phyloP scores from a whole-genome alignment of 192 early-diverging fungal genomes.

The Coemansia erecta region DNA sequence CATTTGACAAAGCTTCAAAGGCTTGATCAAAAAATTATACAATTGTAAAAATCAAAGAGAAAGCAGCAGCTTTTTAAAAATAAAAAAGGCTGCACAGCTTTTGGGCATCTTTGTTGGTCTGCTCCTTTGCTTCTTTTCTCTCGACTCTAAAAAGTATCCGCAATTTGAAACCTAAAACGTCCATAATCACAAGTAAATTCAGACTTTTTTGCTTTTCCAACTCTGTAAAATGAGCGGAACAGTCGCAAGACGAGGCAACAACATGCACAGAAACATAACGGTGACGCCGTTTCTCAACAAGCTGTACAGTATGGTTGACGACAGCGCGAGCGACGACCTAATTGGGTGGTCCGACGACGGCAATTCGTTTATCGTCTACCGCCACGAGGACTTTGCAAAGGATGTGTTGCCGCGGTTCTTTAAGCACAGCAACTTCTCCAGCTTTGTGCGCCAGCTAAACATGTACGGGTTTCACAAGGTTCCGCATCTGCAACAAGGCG shows the following conservation, averaged over 20 bases:
- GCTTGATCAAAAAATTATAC: neutral
- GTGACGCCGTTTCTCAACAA: conserved; percentile 94
- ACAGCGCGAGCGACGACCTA: conserved; percentile 74
- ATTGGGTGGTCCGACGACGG: conserved; percentile 91
- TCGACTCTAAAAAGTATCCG: too few relatives aligned
- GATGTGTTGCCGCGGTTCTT: conserved; percentile 82
- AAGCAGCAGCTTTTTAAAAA: too few relatives aligned
- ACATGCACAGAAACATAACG: conserved; percentile 45
- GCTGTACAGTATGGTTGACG: conserved; percentile 93
- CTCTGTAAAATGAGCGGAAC: conserved; percentile 18
- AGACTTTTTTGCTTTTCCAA: neutral
- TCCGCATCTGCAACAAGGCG: conserved; percentile 90
- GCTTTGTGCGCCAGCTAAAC: conserved; percentile 90
- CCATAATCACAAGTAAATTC: neutral
- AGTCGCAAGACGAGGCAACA: conserved; percentile 32
- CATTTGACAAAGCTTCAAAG: too few relatives aligned
- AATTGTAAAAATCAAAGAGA: too few relatives aligned
- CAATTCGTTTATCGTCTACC: conserved; percentile 76
- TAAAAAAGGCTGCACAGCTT: too few relatives aligned
- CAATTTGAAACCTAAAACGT: neutral
- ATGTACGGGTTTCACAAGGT: conserved; percentile 98
- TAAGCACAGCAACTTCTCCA: conserved; percentile 90
- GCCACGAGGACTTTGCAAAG: conserved; percentile 78
- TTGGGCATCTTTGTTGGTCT: neutral
- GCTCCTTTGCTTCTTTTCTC: neutral